Evolutionary conservation across 352 stramenopile species (phyloP), one percentile per base, ranked within the genome.

Genomic region (Globisporangium apiculatum): DNA sequence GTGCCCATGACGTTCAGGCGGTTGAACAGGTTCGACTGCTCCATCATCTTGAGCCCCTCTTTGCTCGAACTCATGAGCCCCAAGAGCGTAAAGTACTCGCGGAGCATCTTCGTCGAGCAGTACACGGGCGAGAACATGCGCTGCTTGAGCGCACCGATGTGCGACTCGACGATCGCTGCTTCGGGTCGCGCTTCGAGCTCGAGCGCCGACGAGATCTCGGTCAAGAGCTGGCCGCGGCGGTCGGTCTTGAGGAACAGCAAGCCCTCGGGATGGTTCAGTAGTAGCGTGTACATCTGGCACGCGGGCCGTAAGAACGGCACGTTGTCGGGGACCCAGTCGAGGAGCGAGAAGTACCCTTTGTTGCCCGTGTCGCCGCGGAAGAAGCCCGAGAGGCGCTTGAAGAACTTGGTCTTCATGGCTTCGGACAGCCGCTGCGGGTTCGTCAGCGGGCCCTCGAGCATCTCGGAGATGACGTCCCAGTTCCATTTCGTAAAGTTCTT

Each of bases 401-500:
- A 95, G 58, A 96, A 96, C 66, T 96, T 96, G n/a, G 87, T 95
- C 65, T 93, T 94, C 83, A 96, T 94, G 4, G 87, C 86, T 61
- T 96, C 87, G 0, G 85, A 94, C 1, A 94, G 73, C 6, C 87
- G 76, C 53, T 91, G 80, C 0, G 84, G 86, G 59, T 96, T 95
- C 6, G 86, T 92, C 12, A 96, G 64, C 17, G 86, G 79, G 1
- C 87, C 87, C 67, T 95, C 86, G 0, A 96, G 67, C 65, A 96
- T 73, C 57, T 96, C 86, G 1, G 86, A 88, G 61, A 96, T 94
- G 57, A 96, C 89, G 54, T 94, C 84, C 87, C 87, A 96, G 61
- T 96, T 94, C 87, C 87, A 96, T 56, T 92, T 92, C 49, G 79
- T 93, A 66, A 89, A 96, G 57, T 96, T 94, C 55, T 96, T 96